Percentiles rank a stretch among this genome's conserved stretches.
These are phyloP conservation scores for Globisporangium heterothallicum DNA, from an alignment of 352 stramenopile species.

Conservation along the genomic window DNA sequence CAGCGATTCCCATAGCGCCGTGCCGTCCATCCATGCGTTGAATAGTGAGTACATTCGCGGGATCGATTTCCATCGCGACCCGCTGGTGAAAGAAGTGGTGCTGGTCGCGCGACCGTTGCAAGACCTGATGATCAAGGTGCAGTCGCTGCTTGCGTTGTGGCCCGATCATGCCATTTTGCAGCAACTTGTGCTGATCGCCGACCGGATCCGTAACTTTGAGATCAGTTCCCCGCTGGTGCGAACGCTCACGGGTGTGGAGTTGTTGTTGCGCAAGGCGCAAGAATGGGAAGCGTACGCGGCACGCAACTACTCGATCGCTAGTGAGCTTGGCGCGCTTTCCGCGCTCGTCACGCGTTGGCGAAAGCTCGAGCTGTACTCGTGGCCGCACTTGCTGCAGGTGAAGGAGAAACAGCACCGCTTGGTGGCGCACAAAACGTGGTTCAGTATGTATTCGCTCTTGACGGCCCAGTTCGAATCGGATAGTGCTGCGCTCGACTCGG, in stretches of 20 bases:
- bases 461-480: constrained; percentile 74
- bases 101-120: constrained; percentile 86
- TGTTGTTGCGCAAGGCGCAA: constrained; percentile 95
- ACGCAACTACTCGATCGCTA: constrained; percentile 87
- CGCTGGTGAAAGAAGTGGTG: constrained; percentile 90
- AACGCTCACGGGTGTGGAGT: constrained; percentile 93
- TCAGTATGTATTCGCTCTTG: constrained; percentile 85
- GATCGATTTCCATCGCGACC: constrained; percentile 93
- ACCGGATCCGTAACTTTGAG: constrained; percentile 84
- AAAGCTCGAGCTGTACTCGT: constrained; percentile 98
- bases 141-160: constrained; percentile 91
- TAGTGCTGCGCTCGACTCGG: neutral
- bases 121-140: constrained; percentile 84
- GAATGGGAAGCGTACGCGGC: constrained; percentile 98
- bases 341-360: constrained; percentile 95
- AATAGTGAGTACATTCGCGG: constrained; percentile 70
- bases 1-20: constrained; percentile 25
- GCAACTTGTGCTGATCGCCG: constrained; percentile 89
- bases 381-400: constrained; percentile 91
- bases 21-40: constrained; percentile 52
- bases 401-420: constrained; percentile 79
- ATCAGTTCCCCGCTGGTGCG: constrained; percentile 84
- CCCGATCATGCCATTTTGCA: constrained; percentile 96
- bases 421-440: constrained; percentile 79
- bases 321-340: constrained; percentile 89